phyloP scores from a whole-genome alignment of 2,329 filamentous ascomycete species.

The Microcera coccophila region DNA sequence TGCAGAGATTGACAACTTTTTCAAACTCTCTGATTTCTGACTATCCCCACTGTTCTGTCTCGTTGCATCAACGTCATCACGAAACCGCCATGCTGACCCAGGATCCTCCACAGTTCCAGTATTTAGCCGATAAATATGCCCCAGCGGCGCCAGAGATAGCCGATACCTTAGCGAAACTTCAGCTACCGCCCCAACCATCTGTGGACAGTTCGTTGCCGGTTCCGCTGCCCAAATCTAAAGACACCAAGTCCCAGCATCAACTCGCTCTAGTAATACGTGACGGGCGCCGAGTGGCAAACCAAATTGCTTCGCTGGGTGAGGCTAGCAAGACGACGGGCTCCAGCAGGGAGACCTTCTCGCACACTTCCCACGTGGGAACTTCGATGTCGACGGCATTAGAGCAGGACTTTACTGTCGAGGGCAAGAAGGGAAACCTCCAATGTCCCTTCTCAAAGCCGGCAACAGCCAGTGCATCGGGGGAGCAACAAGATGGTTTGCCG shows the following conservation, averaged over 20 bases:
- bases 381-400: constrained; percentile 67
- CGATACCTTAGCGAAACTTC: constrained; percentile 63
- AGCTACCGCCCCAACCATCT: constrained; percentile 54
- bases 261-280: constrained; percentile 62
- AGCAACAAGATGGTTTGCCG: constrained; percentile 23
- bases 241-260: constrained; percentile 44
- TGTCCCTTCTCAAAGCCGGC: constrained; percentile 69
- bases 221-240: constrained; percentile 50
- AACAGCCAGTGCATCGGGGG: constrained; percentile 28
- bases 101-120: constrained; percentile 51
- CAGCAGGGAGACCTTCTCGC: constrained; percentile 46
- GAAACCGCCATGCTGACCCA: constrained; percentile 23
- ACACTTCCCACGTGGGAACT: constrained; percentile 45
- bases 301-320: constrained; percentile 47
- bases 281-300: constrained; percentile 56
- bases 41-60: constrained; percentile 3
- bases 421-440: constrained; percentile 71
- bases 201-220: constrained; percentile 49
- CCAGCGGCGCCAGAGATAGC: constrained; percentile 62
- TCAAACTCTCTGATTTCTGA: constrained; percentile 41
- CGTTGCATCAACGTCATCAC: constrained; percentile 1
- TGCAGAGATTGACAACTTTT: constrained; percentile 58
- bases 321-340: constrained; percentile 50
- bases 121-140: constrained; percentile 65
- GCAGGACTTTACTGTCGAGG: constrained; percentile 85